Evolutionary conservation across 2,329 filamentous ascomycete genomes (phyloP), one percentile per base, ranked within the genome.

Genomic region (Coniochaeta ligniaria): DNA sequence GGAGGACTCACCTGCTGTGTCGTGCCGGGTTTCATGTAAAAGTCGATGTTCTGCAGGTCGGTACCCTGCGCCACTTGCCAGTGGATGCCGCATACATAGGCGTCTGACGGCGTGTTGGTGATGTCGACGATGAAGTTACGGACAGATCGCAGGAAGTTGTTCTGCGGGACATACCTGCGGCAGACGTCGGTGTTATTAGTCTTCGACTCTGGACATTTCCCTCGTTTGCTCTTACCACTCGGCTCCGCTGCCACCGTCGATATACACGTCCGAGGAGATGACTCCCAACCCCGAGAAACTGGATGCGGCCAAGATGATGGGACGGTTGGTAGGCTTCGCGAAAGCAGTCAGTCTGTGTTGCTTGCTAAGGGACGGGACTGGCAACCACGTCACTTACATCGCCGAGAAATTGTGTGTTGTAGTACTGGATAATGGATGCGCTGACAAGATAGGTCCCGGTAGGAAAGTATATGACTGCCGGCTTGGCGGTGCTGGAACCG

Each of bases 51-150:
- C 65, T 81, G 74, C 26, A 83, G 68, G n/a, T 73, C 78, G 12
- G 80, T 80, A 0, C 75, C 84, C 67, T 87, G 84, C 1, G 82
- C 83, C n/a, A 85, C 83, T 60, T 86, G 84, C 83, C 83, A 88
- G 67, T 87, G 84, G 36, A 87, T 80, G 66, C 79, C 82, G 33
- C 70, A 74, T 2, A 72, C 71, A 26, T 69, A 63, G 0, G 68
- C 70, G 6, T 63, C 61, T 1, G 68, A 64, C 2, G 70, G 63
- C n/a, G 73, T 73, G 20, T 54, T 63, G 3, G 69, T 69, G 7
- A 76, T 72, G 67, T 90, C 87, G 43, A 90, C 76, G 60, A 86
- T 75, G 57, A 91, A 78, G 67, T 91, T 90, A 9, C 85, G 78
- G 28, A 31, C 28, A 9, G 28, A 31, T 9, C 28, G 28, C 9